A percentile compares a stretch with the other conserved stretches of the same genome.
phyloP scores from a whole-genome alignment of 2,329 filamentous ascomycete genomes.

The Pezicula neosporulosa region DNA sequence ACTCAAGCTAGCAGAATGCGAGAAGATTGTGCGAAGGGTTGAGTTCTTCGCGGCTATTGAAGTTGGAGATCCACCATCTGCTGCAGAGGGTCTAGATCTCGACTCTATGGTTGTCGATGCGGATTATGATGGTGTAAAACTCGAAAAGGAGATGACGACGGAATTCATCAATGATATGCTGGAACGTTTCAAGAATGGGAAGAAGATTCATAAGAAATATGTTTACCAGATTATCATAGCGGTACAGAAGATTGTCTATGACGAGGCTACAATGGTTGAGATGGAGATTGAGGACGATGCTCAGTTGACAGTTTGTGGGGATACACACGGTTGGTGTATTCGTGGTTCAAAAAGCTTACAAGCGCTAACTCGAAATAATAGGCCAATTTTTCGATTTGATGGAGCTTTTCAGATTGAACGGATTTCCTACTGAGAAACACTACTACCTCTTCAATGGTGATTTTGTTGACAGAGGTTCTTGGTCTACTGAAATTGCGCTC shows the following conservation, averaged over 20 bases:
- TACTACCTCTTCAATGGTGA: constrained; percentile 98
- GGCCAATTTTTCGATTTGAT: constrained; percentile 97
- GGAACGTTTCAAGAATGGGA: constrained; percentile 90
- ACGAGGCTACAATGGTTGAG: constrained; percentile 97
- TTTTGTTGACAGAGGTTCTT: constrained; percentile 95
- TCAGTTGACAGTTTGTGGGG: constrained; percentile 89
- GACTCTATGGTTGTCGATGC: constrained; percentile 80
- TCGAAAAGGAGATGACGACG: constrained; percentile 84
- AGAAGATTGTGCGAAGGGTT: constrained; percentile 88
- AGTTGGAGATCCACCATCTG: constrained; percentile 86
- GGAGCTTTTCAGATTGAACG: constrained; percentile 92
- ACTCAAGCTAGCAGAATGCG: constrained; percentile 86
- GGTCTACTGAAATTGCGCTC: constrained; percentile 96
- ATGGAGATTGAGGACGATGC: constrained; percentile 74
- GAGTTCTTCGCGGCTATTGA: constrained; percentile 96
- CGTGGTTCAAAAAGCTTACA: background rate
- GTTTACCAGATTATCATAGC: constrained; percentile 94
- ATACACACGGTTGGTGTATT: constrained; percentile 75
- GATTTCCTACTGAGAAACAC: constrained; percentile 78
- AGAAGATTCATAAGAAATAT: constrained; percentile 94
- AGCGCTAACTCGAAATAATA: constrained; percentile 29
- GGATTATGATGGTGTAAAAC: constrained; percentile 77
- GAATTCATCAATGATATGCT: constrained; percentile 99
- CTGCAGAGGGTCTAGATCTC: constrained; percentile 84
- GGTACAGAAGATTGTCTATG: constrained; percentile 84